Conservation (phyloP, 129 eudicot species). For the Sambucus nigra region DNA sequence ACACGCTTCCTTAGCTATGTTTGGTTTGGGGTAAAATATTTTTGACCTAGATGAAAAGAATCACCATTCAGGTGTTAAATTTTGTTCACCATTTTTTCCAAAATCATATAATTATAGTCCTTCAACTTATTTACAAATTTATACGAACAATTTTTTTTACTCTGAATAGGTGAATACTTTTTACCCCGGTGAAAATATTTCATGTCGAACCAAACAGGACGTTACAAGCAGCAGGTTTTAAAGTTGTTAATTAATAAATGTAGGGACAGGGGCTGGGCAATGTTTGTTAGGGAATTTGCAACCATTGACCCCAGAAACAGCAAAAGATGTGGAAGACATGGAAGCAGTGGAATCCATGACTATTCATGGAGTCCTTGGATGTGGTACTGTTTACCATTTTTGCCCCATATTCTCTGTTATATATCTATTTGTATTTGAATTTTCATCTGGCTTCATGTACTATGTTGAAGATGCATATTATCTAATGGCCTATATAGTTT, state of each 20-base stretch:
- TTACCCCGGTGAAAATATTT: too few species aligned
- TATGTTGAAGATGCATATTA: slow-evolving; percentile 1
- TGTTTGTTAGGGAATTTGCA: slow-evolving; percentile 44
- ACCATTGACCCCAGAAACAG: slow-evolving; percentile 64
- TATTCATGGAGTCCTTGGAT: slow-evolving; percentile 60
- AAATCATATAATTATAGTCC: too few species aligned
- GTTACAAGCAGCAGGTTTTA: not conserved
- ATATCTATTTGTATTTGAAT: not conserved
- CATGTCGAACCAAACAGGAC: too few species aligned
- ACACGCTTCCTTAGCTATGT: not conserved
- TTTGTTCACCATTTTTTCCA: too few species aligned
- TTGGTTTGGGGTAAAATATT: too few species aligned
- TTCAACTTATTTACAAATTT: too few species aligned
- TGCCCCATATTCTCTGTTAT: not conserved
- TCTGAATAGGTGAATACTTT: too few species aligned
- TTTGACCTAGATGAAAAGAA: too few species aligned
- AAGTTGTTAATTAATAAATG: slow-evolving; percentile 4
- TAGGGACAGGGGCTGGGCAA: slow-evolving; percentile 39
- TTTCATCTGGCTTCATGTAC: not conserved
- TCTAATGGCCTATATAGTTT: too few species aligned
- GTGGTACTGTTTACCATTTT: slow-evolving; percentile 30
- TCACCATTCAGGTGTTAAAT: too few species aligned
- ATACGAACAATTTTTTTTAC: too few species aligned
- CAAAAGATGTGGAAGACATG: slow-evolving; percentile 61
- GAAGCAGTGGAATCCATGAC: slow-evolving; percentile 59